Evolutionary conservation across 83 land plant species (phyloP).

Genomic region (Picea mariana): DNA sequence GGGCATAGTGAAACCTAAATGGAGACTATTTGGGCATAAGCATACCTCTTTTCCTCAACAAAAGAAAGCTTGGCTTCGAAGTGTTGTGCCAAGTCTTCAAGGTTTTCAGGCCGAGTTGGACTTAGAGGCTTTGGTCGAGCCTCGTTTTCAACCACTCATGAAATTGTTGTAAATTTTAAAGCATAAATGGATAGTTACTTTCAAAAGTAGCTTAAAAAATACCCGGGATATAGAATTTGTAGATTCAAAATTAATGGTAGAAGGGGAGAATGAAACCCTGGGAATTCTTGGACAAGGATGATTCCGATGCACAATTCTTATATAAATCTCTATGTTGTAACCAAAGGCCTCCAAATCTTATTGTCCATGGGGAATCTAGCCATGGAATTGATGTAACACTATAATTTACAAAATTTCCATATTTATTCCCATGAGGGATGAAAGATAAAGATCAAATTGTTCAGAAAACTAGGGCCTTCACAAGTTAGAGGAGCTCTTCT

Average conservation of each 20-base stretch:
- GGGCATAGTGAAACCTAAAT: neutral
- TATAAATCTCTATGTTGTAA: too few species aligned
- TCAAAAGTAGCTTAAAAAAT: neutral
- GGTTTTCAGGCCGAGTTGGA: conserved; percentile 56
- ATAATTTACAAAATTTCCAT: too few species aligned
- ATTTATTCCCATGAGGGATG: too few species aligned
- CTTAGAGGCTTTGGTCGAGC: conserved; percentile 77
- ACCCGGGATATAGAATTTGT: neutral
- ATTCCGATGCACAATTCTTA: neutral
- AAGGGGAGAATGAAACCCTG: conserved; percentile 6
- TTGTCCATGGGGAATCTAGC: too few species aligned
- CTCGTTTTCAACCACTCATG: conserved; percentile 89
- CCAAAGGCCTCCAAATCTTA: too few species aligned
- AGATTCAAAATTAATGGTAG: neutral
- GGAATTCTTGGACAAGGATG: neutral
- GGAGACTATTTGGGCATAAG: neutral
- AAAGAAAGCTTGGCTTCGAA: conserved; percentile 88
- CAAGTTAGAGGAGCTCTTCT: too few species aligned
- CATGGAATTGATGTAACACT: too few species aligned
- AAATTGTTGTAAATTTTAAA: conserved; percentile 62
- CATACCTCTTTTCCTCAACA: conserved; percentile 91
- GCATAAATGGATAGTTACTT: neutral
- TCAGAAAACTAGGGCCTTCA: too few species aligned
- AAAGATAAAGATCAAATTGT: too few species aligned
- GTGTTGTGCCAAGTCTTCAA: conserved; percentile 75